Evolutionary conservation across 2,329 filamentous ascomycete species (phyloP).

Genomic region (Venturia asperata): DNA sequence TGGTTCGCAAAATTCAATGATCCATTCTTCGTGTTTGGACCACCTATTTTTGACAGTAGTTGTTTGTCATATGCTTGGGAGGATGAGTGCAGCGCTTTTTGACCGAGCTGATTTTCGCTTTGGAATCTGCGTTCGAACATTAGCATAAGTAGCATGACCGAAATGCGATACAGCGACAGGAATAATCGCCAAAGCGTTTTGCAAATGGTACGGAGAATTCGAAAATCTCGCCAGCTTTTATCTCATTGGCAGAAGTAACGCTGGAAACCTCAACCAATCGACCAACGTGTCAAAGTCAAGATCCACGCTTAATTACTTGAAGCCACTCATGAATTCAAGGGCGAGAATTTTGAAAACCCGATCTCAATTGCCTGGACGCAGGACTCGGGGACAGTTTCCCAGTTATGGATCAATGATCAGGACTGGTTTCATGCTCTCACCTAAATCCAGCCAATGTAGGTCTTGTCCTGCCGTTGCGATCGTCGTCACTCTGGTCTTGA

Average conservation of each 20-base stretch:
- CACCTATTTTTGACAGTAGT: constrained; percentile 55
- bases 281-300: neutral
- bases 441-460: constrained; percentile 37
- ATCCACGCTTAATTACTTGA: neutral
- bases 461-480: constrained; percentile 29
- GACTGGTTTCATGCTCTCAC: constrained; percentile 25
- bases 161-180: neutral
- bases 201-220: no score
- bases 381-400: neutral
- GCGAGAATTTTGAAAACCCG: no score
- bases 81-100: constrained; percentile 50
- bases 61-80: constrained; percentile 58
- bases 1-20: constrained; percentile 28
- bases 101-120: constrained; percentile 53
- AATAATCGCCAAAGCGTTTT: neutral
- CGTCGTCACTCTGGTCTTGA: constrained; percentile 32
- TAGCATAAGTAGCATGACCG: neutral
- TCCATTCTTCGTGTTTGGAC: constrained; percentile 49
- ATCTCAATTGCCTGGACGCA: neutral
- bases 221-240: neutral
- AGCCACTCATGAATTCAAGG: neutral
- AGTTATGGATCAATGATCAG: neutral
- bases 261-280: neutral
- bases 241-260: neutral
- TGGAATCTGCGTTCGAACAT: constrained; percentile 41